Evolutionary conservation across 805 yeast species (phyloP), one percentile per base, ranked within the genome.

Genomic region (Ogataea siamensis): DNA sequence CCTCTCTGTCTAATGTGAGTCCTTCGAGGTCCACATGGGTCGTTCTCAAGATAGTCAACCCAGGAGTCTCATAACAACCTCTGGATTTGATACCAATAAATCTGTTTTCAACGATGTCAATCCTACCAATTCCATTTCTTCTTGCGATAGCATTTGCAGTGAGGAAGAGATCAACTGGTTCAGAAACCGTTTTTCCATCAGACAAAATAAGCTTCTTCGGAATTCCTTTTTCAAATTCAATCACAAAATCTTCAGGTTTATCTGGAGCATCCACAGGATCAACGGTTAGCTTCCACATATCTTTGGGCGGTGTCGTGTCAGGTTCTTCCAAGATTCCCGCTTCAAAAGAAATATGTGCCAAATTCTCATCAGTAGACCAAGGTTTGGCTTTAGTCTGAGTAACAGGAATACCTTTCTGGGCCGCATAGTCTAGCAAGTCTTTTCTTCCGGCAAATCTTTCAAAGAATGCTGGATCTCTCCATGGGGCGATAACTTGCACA

Each of bases 241-340:
- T 80, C 15, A 84, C 68, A 66, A 93, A 80, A 63, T 83, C 83
- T 74, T 93, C 97, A 57, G 98, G 98, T 34, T 71, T 70, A 46
- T 86, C 80, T 58, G 99, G 99, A 40, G 99, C 98, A 60, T 91
- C 97, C 27, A 71, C 62, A 57, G 99, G 98, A 68, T 91, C 99
- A 45, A 84, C 87, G 28, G 96, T 93, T 64, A 93, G 79, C 73
- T 93, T 93, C 99, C 99, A 93, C 99, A 93, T 93, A 67, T 93
- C 99, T 74, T 89, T 91, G 70, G 99, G 99, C 50, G 99, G 99
- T 37, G 99, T 93, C 55, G 91, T 81, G 67, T 93, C 86, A 62
- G 99, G 99, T 71, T 93, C 96, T 72, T 93, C 99, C 60, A 93
- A 79, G 54, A 93, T 93, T 70, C 99, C 99, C 49, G 99, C 99